phyloP scores from a whole-genome alignment of 2,329 filamentous ascomycete species.

The Berkeleyomyces basicola region DNA sequence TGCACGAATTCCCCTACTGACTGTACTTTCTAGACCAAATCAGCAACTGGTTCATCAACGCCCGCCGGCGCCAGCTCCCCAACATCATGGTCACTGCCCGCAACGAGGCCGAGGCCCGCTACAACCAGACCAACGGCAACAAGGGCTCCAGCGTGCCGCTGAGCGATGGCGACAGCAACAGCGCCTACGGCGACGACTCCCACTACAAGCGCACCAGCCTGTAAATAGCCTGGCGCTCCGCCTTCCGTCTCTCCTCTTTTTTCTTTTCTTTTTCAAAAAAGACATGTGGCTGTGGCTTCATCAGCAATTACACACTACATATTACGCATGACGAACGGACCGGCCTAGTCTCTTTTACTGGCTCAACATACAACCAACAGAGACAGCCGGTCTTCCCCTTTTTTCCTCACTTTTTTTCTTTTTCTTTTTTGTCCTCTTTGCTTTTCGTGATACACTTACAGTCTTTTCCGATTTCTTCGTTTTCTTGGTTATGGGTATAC shows the following conservation, averaged over 20 bases:
- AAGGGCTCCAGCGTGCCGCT: conserved; percentile 23
- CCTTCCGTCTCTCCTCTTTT: not conserved
- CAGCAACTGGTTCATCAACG: conserved; percentile 71
- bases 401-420: not conserved
- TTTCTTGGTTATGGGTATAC: not conserved
- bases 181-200: conserved; percentile 28
- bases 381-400: not conserved
- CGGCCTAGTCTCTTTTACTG: not conserved
- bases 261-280: not conserved
- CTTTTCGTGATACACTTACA: not conserved
- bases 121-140: conserved; percentile 15
- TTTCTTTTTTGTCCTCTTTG: not conserved
- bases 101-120: conserved; percentile 31
- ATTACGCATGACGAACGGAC: not conserved
- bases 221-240: conserved; percentile 16
- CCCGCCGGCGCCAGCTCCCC: conserved; percentile 48
- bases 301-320: not conserved
- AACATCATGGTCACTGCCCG: conserved; percentile 37
- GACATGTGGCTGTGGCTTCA: not conserved
- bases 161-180: conserved; percentile 31
- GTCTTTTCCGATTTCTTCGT: not conserved
- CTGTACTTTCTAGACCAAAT: conserved; percentile 41
- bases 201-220: conserved; percentile 32
- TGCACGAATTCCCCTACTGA: not conserved
- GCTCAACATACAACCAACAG: not conserved